A percentile compares a stretch with the other conserved stretches of the same genome.
These are phyloP conservation scores for Teunomyces gatunensis DNA, from an alignment of 805 yeast genomes.

Conservation along the genomic window DNA sequence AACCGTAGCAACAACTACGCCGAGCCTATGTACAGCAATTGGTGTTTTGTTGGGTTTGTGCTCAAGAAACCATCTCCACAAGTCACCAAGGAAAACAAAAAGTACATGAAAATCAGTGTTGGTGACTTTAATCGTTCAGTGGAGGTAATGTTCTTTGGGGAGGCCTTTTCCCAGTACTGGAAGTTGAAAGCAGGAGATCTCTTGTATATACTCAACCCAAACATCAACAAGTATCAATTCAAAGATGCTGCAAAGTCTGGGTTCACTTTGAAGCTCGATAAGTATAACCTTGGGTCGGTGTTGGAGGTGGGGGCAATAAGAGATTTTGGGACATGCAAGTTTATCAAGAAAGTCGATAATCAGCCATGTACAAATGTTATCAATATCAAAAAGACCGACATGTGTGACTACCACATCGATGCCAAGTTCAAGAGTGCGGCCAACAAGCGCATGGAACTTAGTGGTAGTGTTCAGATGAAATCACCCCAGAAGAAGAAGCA, in stretches of 20 bases:
- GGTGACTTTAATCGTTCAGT: constrained; percentile 67
- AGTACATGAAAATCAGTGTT: constrained; percentile 59
- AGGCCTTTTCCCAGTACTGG: constrained; percentile 69
- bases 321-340: constrained; percentile 67
- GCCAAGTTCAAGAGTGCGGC: constrained; percentile 48
- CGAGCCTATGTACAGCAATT: constrained; percentile 72
- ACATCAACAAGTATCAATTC: constrained; percentile 34
- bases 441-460: constrained; percentile 74
- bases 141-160: constrained; percentile 61
- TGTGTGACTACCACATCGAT: constrained; percentile 75
- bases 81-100: constrained; percentile 39
- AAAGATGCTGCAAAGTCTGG: constrained; percentile 25
- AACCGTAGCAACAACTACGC: constrained; percentile 58
- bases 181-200: constrained; percentile 73
- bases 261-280: constrained; percentile 57
- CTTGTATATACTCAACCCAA: constrained; percentile 73
- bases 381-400: constrained; percentile 48
- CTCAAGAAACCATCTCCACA: constrained; percentile 54
- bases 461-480: constrained; percentile 54
- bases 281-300: constrained; percentile 46
- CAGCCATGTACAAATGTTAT: constrained; percentile 59
- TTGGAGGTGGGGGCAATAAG: constrained; percentile 72
- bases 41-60: constrained; percentile 76
- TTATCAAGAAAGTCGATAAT: constrained; percentile 43
- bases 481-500: constrained; percentile 47